phyloP scores from a whole-genome alignment of 768 basidiomycete species.

The Tulasnella sp. region DNA sequence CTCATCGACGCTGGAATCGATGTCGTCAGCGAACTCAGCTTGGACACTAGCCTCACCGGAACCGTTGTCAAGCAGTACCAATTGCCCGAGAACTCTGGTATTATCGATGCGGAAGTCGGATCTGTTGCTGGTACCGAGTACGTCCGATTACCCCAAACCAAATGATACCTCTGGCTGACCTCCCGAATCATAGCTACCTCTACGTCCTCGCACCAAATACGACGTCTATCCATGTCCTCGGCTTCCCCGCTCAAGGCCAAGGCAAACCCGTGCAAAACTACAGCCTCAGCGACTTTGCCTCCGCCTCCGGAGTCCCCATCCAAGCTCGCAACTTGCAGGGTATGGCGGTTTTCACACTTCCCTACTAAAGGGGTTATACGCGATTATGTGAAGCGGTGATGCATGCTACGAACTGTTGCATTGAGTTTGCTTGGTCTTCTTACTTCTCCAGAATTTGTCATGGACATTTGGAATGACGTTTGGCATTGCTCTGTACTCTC shows the following conservation, averaged over 20 bases:
- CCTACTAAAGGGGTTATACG: no score
- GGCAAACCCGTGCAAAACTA: not conserved
- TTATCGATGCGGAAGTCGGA: not conserved
- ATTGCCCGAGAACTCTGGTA: not conserved
- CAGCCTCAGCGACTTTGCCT: not conserved
- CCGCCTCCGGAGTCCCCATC: not conserved
- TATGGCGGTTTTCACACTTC: not conserved
- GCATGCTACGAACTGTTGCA: no score
- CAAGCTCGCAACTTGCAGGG: not conserved
- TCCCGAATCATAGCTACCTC: not conserved
- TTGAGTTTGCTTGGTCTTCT: no score
- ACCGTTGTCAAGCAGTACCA: conserved; percentile 5
- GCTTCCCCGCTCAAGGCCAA: not conserved
- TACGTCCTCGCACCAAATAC: not conserved
- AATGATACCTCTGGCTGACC: not conserved
- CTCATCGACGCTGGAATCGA: not conserved
- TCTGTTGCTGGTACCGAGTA: not conserved
- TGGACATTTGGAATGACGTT: no score
- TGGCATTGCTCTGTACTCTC: no score
- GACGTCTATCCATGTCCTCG: not conserved
- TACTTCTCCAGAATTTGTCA: no score
- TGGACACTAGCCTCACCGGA: not conserved
- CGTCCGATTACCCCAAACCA: not conserved
- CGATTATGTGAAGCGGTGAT: no score
- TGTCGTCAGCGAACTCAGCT: not conserved